Base-by-base conservation (phyloP, 179 eudicot genomes). In the Amaranthus tricolor region DNA sequence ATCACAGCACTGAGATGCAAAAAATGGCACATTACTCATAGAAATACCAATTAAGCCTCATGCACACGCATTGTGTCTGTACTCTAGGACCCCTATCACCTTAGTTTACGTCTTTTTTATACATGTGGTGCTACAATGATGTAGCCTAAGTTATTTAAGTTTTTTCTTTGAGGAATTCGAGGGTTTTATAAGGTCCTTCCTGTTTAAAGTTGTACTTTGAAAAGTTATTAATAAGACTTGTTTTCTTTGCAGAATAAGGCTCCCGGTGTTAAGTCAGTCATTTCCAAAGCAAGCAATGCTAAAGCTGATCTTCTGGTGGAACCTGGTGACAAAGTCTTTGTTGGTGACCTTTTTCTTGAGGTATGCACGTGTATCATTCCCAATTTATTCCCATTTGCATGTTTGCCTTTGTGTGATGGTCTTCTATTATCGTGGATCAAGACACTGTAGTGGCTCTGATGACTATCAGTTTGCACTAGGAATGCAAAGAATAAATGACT, bases 201-300 rank as follows among this genome's bases (percentile, higher is more conserved):
- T 15, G 17, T 62, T 67, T 45, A 8, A 20, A 17, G 24, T 66
- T 11, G 21, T 57, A 7, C 48, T 63, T 44, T 65, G 53, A 63
- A 24, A 44, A 51, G 4, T 4, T 14, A 51, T 50, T 60, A 7
- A 65, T 15, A 50, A 31, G 15, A 8, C 9, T 15, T 76, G 4
- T 63, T 59, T 62, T 15, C 76, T 64, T 69, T 80, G 85, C 89
- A 94, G 98, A 85, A 78, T 49, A 94, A 90, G 82, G 80, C 77
- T 71, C 91, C 91, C 64, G 92, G 86, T 67, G 91, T 94, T 21
- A 81, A 86, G 77, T 94, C 98, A 67, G 78, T 94, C 80, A 90
- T 94, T 81, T 92, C 98, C 17, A 89, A 81, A 86, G 96, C 94
- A 74, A 94, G 96, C 85, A 80, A 86, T 66, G 98, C 94, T 57